Evolutionary conservation across 2,329 filamentous ascomycete species (phyloP).

Genomic region (Diaporthe citriasiana): DNA sequence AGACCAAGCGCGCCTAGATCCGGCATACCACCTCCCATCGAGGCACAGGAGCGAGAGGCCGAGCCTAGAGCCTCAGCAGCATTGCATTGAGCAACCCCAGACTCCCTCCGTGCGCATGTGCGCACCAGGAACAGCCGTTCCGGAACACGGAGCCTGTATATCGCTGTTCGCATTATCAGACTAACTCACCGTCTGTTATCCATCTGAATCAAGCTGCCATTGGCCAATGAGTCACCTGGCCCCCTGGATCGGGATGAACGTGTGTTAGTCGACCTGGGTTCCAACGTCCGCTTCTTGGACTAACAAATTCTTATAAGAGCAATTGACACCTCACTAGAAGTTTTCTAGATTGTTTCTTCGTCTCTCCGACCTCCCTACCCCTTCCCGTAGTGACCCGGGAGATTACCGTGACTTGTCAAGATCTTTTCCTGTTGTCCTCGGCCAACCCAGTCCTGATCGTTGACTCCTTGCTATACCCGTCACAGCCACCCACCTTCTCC

Average conservation of each 20-base stretch:
- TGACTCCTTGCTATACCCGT: neutral
- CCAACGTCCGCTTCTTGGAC: neutral
- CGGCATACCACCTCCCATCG: constrained; percentile 24
- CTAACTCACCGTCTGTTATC: constrained; percentile 4
- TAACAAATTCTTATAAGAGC: constrained; percentile 23
- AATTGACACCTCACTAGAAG: constrained; percentile 18
- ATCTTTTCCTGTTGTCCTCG: neutral
- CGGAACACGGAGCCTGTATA: constrained; percentile 25
- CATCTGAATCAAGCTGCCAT: constrained; percentile 37
- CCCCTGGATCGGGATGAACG: constrained; percentile 15
- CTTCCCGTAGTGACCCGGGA: neutral
- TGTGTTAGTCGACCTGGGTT: neutral
- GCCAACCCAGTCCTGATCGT: neutral
- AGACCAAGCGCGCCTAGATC: constrained; percentile 29
- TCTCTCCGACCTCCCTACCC: constrained; percentile 4
- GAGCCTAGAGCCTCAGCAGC: constrained; percentile 20
- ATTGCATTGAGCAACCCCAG: neutral
- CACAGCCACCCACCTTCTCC: neutral
- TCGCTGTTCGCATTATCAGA: constrained; percentile 27
- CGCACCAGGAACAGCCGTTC: constrained; percentile 8
- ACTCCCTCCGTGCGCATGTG: constrained; percentile 19
- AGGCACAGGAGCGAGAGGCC: constrained; percentile 7
- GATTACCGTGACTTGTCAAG: neutral
- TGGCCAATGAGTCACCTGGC: constrained; percentile 46
- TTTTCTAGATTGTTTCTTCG: constrained; percentile 6